Base-by-base conservation (phyloP, 1,284 basidiomycete species). In the Erythrobasidium hasegawianum region DNA sequence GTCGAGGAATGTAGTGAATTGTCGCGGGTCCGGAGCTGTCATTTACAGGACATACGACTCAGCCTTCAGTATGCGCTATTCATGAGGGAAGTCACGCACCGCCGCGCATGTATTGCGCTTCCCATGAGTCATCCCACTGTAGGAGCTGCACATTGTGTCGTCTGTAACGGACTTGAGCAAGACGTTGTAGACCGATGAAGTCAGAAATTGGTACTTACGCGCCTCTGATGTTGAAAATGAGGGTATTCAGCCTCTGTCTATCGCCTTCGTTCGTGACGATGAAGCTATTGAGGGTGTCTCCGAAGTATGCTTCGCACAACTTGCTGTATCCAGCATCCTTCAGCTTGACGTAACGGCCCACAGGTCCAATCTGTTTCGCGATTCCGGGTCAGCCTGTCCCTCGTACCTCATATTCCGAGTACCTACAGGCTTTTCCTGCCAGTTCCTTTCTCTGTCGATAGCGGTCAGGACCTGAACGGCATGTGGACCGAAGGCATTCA, bases 271-370 rank as follows among this genome's bases (percentile, higher is more conserved):
- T 85, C 0, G 87, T 88, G 39, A 96, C 83, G 0, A 87, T 87
- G 76, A 90, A 98, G 0, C 85, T 82, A 29, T 81, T 84, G 78
- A 98, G 82, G 5, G 81, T 74, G 3, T 70, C 64, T 2, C 83
- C 85, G 2, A 98, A 80, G 71, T 87, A 82, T 16, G 79, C 79
- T 41, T 89, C 83, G 69, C 97, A 76, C 7, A 90, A 72, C 0
- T 79, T 78, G 0, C 84, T 84, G 85, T 90, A 98, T 33, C 76
- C 79, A 70, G 80, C 78, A 67, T 96, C 89, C 61, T 81, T 84
- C 55, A 93, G 83, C 72, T 87, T 87, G 71, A 98, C 86, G 75
- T 85, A 83, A 50, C 82, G 70, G 0, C 93, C 93, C n/a, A 97
- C 80, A 0, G 93, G 92, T 0, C 96, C 96, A 27, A 97, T 77